Conservation (phyloP, 371 early-diverging fungal species). For the Mucor irregularis region DNA sequence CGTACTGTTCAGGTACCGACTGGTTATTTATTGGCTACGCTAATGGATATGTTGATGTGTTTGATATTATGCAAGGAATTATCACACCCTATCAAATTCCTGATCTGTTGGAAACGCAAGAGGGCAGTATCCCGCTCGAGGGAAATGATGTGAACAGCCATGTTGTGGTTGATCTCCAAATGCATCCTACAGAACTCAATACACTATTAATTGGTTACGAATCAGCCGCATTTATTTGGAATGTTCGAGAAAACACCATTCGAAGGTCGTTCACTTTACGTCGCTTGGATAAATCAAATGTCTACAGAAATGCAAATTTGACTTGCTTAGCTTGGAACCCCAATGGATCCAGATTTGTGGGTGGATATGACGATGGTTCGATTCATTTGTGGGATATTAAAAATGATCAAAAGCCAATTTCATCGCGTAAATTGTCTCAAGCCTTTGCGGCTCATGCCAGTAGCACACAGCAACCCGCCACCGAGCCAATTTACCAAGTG, state of each 20-base stretch:
- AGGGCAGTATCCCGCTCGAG: background rate
- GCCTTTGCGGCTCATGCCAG: slow-evolving; percentile 16
- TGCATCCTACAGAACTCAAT: slow-evolving; percentile 56
- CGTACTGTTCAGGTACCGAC: slow-evolving; percentile 54
- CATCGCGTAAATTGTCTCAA: slow-evolving; percentile 48
- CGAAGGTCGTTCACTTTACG: slow-evolving; percentile 27
- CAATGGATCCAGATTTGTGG: slow-evolving; percentile 50
- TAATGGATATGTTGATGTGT: slow-evolving; percentile 57
- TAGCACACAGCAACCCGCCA: background rate
- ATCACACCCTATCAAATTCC: slow-evolving; percentile 51
- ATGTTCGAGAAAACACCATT: slow-evolving; percentile 44
- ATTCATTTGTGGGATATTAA: slow-evolving; percentile 53
- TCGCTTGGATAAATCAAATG: slow-evolving; percentile 17
- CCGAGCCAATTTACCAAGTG: slow-evolving; percentile 54
- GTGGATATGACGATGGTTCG: slow-evolving; percentile 60
- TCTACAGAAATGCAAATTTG: slow-evolving; percentile 29
- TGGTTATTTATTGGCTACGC: slow-evolving; percentile 61
- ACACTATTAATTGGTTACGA: slow-evolving; percentile 56
- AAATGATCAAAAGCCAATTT: slow-evolving; percentile 40
- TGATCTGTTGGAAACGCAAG: slow-evolving; percentile 27
- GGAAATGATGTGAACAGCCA: background rate
- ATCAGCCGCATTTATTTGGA: slow-evolving; percentile 50
- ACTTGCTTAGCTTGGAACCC: slow-evolving; percentile 55
- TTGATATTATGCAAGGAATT: slow-evolving; percentile 51
- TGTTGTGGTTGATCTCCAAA: slow-evolving; percentile 50